Base-by-base conservation (phyloP, 495 filamentous ascomycete species). In the Bombardia bombarda region DNA sequence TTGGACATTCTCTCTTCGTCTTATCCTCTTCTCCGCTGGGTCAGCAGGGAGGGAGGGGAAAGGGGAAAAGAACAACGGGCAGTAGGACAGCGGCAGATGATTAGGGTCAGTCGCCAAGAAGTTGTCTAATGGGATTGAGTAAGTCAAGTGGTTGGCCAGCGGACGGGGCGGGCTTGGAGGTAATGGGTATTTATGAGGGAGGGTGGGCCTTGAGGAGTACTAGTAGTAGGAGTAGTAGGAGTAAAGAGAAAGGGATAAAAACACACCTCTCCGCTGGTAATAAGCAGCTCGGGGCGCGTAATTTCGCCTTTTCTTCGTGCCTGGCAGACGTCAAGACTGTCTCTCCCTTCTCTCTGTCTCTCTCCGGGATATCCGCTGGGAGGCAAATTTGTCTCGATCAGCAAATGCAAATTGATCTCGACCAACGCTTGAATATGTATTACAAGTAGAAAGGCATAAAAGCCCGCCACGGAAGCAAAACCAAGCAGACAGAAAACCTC, bases 1-100 rank as follows among this genome's bases (percentile, higher is more conserved):
- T 49, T 54, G 10, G 47, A 54, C 40, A 50, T 54, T 10, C 16
- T 47, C 17, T 17, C n/a, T n/a, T n/a, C n/a, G n/a, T n/a, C n/a
- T n/a, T n/a, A n/a, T n/a, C 32, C 18, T 22, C 3, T 18, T 22
- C 16, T n/a, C n/a, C 34, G 5, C 16, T 37, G 34, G 34, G 3
- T 10, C 17, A 36, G 12, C 33, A 36, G 19, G 33, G 16, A 36
- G 33, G 19, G 30, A 24, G 34, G 7, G 28, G 20, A 34, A 13
- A 9, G 18, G 20, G 18, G 40, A 7, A 28, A 13, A 28, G 26
- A 7, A 28, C 9, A 2, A 7, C 6, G 26, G 26, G 6, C 13
- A 13, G 26, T 8, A 28, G 13, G 26, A 28, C 13, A 28, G 9
- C 24, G 26, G 26, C 26, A 8, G 26, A 8, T 28, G 26, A 28